Conservation (phyloP, 2,329 filamentous ascomycete species). For the Orbilia quercus region DNA sequence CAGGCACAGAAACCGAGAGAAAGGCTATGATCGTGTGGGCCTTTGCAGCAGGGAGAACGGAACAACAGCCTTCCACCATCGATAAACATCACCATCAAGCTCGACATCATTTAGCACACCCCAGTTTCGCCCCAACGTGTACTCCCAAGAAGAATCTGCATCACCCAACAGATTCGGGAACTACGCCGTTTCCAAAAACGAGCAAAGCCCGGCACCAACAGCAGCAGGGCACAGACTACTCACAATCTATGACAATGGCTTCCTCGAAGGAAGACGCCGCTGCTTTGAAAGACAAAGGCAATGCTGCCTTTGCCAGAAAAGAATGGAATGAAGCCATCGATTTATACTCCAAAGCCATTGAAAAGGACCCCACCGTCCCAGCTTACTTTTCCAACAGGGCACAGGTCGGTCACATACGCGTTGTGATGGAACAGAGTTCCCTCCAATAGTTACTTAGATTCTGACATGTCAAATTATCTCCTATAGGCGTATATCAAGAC, state of each 20-base stretch:
- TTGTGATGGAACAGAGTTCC: not conserved
- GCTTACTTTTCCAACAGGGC: constrained; percentile 95
- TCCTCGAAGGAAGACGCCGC: constrained; percentile 73
- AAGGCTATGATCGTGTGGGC: constrained; percentile 39
- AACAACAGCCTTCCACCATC: constrained; percentile 9
- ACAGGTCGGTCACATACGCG: constrained; percentile 74
- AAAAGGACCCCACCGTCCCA: constrained; percentile 81
- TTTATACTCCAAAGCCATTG: constrained; percentile 87
- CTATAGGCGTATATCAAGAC: constrained; percentile 89
- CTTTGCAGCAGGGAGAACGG: not conserved
- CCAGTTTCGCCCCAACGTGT: no score
- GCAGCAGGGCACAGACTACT: no score
- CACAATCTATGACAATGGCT: constrained; percentile 60
- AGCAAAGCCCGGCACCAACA: constrained; percentile 45
- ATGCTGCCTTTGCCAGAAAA: constrained; percentile 87
- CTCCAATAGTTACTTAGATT: not conserved
- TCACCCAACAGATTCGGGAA: no score
- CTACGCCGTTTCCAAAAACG: not conserved
- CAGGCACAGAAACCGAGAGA: not conserved
- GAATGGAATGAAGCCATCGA: constrained; percentile 86
- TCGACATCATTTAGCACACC: not conserved
- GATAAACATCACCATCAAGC: constrained; percentile 4
- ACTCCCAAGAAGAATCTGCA: no score
- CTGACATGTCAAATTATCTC: constrained; percentile 1
- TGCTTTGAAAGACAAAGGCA: constrained; percentile 91